These are phyloP conservation scores for Protomyces pachydermus DNA, from an alignment of 1,139 yeast genomes.

Conservation along the genomic window DNA sequence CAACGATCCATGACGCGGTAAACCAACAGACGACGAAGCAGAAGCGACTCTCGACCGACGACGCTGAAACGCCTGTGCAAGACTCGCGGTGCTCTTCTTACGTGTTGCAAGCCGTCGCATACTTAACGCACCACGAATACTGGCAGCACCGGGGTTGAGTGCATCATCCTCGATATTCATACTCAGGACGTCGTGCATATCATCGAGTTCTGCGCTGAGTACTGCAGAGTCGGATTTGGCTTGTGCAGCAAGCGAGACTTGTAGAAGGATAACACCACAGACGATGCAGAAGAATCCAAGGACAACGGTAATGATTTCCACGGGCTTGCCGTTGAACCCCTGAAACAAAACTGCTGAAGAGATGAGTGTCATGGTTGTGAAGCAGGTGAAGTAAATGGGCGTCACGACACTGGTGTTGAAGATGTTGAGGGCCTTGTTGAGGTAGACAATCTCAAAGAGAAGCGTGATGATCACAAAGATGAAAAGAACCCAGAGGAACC, in stretches of 20 bases:
- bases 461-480: constrained; percentile 29
- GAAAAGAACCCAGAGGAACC: constrained; percentile 31
- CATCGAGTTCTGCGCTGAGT: constrained; percentile 25
- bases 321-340: constrained; percentile 30
- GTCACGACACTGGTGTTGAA: constrained; percentile 32
- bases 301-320: constrained; percentile 27
- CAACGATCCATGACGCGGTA: neutral
- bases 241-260: constrained; percentile 28
- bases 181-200: constrained; percentile 22
- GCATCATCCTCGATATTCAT: constrained; percentile 13
- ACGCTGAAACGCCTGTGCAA: neutral
- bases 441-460: constrained; percentile 28
- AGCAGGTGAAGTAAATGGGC: constrained; percentile 29
- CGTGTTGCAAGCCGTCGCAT: constrained; percentile 14
- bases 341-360: constrained; percentile 31
- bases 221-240: constrained; percentile 24
- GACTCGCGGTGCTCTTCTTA: neutral
- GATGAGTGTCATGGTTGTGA: constrained; percentile 30
- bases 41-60: neutral
- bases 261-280: constrained; percentile 29
- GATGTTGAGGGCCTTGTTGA: constrained; percentile 31
- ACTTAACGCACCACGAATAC: constrained; percentile 23
- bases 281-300: constrained; percentile 29
- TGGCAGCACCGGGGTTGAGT: constrained; percentile 22
- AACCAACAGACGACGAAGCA: neutral